A percentile compares a stretch with the other conserved stretches of the same genome.
Conservation (phyloP, 306 rosid species). For the Erythrophleum fordii region DNA sequence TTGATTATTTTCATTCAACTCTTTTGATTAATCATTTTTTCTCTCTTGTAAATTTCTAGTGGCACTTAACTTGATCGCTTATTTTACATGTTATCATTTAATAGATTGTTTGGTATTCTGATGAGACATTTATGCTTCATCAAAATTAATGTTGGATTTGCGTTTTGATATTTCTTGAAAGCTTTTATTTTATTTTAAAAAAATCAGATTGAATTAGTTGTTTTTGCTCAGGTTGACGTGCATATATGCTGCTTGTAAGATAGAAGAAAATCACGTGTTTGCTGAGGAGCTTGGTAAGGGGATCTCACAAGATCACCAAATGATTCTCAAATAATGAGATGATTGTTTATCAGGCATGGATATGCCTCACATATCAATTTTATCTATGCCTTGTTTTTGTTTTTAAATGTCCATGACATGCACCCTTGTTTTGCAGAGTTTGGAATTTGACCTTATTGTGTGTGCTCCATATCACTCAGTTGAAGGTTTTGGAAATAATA, state of each 20-base stretch:
- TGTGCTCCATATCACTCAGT: slow-evolving; percentile 87
- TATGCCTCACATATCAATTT: slow-evolving; percentile 49
- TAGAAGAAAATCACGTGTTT: slow-evolving; percentile 97
- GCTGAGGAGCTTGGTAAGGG: slow-evolving; percentile 99
- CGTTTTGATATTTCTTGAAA: too few relatives aligned
- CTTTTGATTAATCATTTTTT: slow-evolving; percentile 5
- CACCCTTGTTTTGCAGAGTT: slow-evolving; percentile 63
- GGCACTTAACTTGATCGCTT: slow-evolving; percentile 7
- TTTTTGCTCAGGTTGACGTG: slow-evolving; percentile 83
- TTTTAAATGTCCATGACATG: slow-evolving; percentile 17
- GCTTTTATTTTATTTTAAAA: too few relatives aligned
- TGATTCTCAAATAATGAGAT: slow-evolving; percentile 99
- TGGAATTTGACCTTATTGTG: slow-evolving; percentile 94
- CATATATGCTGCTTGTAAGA: slow-evolving; percentile 96
- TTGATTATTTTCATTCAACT: slow-evolving; percentile 18
- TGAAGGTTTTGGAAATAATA: slow-evolving; percentile 76
- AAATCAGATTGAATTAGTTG: slow-evolving; percentile 11
- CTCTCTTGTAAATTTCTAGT: background rate
- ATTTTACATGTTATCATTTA: slow-evolving; percentile 23
- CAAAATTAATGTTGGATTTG: slow-evolving; percentile 24
- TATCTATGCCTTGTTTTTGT: background rate
- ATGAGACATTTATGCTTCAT: background rate
- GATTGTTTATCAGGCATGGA: slow-evolving; percentile 99
- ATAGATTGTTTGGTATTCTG: background rate
- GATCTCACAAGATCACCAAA: slow-evolving; percentile 96